These are phyloP conservation scores for Blumeria graminis DNA, from an alignment of 2,329 filamentous ascomycete species.

Conservation along the genomic window DNA sequence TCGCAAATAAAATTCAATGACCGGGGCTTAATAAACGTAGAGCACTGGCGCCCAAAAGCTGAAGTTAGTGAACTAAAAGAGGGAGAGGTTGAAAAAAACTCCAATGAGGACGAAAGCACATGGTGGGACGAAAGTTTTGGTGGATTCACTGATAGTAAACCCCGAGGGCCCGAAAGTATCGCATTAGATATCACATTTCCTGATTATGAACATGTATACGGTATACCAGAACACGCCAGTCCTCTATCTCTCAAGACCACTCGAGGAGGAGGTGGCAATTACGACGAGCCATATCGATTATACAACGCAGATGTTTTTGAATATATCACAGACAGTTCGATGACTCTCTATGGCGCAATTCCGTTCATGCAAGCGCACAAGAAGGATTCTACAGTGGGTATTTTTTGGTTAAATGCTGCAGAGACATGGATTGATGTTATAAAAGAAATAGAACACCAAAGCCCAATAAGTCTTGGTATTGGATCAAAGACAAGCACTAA, in stretches of 20 bases:
- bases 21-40: conserved; percentile 71
- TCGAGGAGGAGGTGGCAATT: conserved; percentile 63
- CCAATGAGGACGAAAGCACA: conserved; percentile 56
- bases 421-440: conserved; percentile 95
- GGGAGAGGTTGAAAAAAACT: conserved; percentile 17
- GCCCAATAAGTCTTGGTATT: conserved; percentile 53
- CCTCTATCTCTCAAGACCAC: conserved; percentile 76
- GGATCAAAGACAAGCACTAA: conserved; percentile 49
- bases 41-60: conserved; percentile 82
- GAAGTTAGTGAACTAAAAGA: conserved; percentile 23
- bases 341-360: conserved; percentile 95
- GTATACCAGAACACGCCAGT: conserved; percentile 81
- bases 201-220: conserved; percentile 78
- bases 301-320: conserved; percentile 98
- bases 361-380: conserved; percentile 95
- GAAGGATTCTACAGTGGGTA: conserved; percentile 76
- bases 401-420: conserved; percentile 93
- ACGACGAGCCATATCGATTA: conserved; percentile 72
- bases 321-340: conserved; percentile 88
- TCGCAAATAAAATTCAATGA: conserved; percentile 77
- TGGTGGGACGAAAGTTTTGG: conserved; percentile 98
- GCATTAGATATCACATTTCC: conserved; percentile 79
- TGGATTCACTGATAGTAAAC: conserved; percentile 85
- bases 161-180: conserved; percentile 80
- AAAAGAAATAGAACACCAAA: conserved; percentile 49